Percentiles rank a stretch among this genome's conserved stretches.
phyloP scores from a whole-genome alignment of 2,329 filamentous ascomycete species.

The Diaporthe sp. region DNA sequence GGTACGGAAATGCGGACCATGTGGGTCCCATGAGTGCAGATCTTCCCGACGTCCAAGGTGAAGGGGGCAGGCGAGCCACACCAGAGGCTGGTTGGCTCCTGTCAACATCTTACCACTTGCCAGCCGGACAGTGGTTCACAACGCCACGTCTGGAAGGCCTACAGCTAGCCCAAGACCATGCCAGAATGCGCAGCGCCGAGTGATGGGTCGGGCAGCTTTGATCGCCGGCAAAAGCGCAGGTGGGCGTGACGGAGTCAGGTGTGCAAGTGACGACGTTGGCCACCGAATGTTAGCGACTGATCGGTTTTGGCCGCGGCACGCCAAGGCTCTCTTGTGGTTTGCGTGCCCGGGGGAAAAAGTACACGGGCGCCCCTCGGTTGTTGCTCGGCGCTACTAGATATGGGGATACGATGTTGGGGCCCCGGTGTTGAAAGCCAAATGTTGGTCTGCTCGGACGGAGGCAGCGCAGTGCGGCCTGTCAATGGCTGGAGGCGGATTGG shows the following conservation, averaged over 20 bases:
- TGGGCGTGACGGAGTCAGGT: conserved; percentile 3
- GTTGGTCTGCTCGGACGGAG: conserved; percentile 4
- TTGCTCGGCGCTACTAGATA: conserved; percentile 32
- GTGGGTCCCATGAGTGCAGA: conserved; percentile 38
- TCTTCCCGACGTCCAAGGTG: conserved; percentile 31
- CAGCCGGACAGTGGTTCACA: not conserved
- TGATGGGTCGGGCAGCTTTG: not conserved
- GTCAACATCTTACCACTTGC: conserved; percentile 29
- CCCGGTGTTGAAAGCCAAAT: conserved; percentile 22
- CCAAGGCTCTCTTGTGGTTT: not conserved
- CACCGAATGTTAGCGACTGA: conserved; percentile 19
- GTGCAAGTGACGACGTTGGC: not conserved
- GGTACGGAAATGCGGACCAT: conserved; percentile 26
- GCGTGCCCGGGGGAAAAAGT: not conserved
- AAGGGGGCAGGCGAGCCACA: conserved; percentile 19
- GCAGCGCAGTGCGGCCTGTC: not conserved
- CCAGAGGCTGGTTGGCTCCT: not conserved
- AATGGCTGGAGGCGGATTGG: not conserved
- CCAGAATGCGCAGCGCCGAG: not conserved
- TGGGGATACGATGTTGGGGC: conserved; percentile 25
- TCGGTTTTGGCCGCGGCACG: conserved; percentile 23
- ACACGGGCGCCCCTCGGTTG: conserved; percentile 25
- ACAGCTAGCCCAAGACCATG: not conserved
- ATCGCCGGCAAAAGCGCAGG: not conserved
- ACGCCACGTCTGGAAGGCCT: not conserved